A percentile compares a stretch with the other conserved stretches of the same genome.
These are phyloP conservation scores for Backusella macrospora DNA, from an alignment of 192 early-diverging fungal species.

Conservation along the genomic window DNA sequence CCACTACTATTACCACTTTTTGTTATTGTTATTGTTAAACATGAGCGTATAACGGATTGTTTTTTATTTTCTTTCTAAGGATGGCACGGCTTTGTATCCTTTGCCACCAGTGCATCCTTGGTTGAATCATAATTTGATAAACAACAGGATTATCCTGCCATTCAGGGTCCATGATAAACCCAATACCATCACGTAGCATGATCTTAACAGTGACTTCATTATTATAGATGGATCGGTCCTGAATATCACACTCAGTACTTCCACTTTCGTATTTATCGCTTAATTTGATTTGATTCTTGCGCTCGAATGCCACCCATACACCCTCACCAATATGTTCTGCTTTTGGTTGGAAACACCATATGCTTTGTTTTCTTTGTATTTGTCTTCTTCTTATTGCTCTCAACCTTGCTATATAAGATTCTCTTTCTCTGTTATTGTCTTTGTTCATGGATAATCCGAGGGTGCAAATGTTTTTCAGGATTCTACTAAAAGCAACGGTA, in stretches of 20 bases:
- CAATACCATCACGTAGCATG: neutral
- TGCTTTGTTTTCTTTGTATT: no score
- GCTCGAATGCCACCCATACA: neutral
- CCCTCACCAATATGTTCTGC: neutral
- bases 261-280: neutral
- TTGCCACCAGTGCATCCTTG: neutral
- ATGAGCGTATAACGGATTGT: neutral
- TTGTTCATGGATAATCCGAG: neutral
- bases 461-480: neutral
- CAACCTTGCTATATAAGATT: neutral
- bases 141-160: neutral
- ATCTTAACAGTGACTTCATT: neutral
- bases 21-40: conserved; percentile 1
- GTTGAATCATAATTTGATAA: neutral
- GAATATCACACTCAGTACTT: neutral
- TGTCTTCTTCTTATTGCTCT: neutral
- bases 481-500: neutral
- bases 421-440: neutral
- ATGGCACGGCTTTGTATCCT: neutral
- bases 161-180: conserved; percentile 1
- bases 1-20: neutral
- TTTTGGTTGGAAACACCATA: neutral
- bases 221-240: neutral
- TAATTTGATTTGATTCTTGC: neutral
- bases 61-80: conserved; percentile 3